These are phyloP conservation scores for Penstemon newberryi DNA, from an alignment of 257 asterid genomes.

Conservation along the genomic window DNA sequence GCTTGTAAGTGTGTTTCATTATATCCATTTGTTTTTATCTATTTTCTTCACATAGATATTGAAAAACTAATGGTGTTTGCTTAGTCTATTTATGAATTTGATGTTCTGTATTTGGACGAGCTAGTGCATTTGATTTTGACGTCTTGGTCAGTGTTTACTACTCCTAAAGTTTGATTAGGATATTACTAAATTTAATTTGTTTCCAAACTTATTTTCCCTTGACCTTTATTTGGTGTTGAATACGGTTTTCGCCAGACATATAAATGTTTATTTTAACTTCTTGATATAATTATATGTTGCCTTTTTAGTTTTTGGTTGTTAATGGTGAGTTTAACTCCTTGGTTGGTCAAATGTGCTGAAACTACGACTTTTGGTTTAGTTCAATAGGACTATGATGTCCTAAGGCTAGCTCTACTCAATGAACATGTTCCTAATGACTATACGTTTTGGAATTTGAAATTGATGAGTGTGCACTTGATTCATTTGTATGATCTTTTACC, in stretches of 20 bases:
- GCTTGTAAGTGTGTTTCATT: slow-evolving; percentile 47
- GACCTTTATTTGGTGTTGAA: background rate
- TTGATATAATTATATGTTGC: background rate
- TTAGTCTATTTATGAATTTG: background rate
- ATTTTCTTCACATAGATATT: slow-evolving; percentile 2
- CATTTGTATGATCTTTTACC: background rate
- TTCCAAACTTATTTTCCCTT: background rate
- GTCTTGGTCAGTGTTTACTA: background rate
- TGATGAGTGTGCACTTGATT: background rate
- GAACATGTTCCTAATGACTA: background rate
- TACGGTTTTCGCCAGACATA: background rate
- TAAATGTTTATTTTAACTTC: background rate
- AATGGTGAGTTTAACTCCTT: background rate
- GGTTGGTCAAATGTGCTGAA: slow-evolving; percentile 14
- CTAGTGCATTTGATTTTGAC: background rate
- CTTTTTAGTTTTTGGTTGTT: background rate
- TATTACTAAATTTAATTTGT: background rate
- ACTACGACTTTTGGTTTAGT: slow-evolving; percentile 8
- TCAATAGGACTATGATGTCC: background rate
- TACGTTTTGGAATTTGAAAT: background rate
- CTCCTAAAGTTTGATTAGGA: slow-evolving; percentile 8
- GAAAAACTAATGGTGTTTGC: background rate
- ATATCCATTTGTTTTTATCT: background rate
- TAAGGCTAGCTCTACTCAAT: background rate
- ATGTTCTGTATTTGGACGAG: slow-evolving; percentile 7